These are phyloP conservation scores for Nakazawaea ernobii DNA, from an alignment of 805 yeast species.

Conservation along the genomic window DNA sequence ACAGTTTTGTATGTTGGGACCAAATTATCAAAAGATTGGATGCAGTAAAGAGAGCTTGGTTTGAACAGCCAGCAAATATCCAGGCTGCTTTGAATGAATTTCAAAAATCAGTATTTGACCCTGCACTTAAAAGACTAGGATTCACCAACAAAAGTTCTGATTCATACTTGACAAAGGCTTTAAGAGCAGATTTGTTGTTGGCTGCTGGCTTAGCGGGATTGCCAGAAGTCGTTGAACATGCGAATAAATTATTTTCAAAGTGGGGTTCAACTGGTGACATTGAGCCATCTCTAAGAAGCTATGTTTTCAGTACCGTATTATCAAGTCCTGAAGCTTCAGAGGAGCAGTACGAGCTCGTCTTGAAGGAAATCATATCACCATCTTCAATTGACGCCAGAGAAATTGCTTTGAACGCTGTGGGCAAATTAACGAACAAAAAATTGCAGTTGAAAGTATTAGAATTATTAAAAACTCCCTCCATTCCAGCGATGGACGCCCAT, in stretches of 20 bases:
- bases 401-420: constrained; percentile 50
- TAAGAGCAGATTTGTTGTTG: constrained; percentile 34
- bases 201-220: constrained; percentile 34
- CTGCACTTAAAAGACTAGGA: constrained; percentile 25
- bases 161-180: constrained; percentile 26
- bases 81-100: constrained; percentile 26
- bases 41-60: constrained; percentile 30
- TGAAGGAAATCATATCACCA: constrained; percentile 44
- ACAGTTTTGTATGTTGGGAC: constrained; percentile 47
- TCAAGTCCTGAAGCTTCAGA: constrained; percentile 28
- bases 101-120: constrained; percentile 25
- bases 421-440: constrained; percentile 32
- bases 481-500: constrained; percentile 57
- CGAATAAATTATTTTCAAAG: constrained; percentile 23
- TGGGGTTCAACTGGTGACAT: constrained; percentile 23
- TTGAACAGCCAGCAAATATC: constrained; percentile 25
- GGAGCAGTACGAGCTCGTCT: constrained; percentile 32
- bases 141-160: constrained; percentile 13
- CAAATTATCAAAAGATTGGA: constrained; percentile 40
- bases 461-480: constrained; percentile 34
- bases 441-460: constrained; percentile 34
- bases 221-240: constrained; percentile 26
- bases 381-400: constrained; percentile 54
- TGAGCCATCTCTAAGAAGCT: constrained; percentile 39
- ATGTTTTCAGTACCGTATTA: constrained; percentile 38